These are phyloP conservation scores for Elsinoe ampelina DNA, from an alignment of 2,329 filamentous ascomycete species.

Conservation along the genomic window DNA sequence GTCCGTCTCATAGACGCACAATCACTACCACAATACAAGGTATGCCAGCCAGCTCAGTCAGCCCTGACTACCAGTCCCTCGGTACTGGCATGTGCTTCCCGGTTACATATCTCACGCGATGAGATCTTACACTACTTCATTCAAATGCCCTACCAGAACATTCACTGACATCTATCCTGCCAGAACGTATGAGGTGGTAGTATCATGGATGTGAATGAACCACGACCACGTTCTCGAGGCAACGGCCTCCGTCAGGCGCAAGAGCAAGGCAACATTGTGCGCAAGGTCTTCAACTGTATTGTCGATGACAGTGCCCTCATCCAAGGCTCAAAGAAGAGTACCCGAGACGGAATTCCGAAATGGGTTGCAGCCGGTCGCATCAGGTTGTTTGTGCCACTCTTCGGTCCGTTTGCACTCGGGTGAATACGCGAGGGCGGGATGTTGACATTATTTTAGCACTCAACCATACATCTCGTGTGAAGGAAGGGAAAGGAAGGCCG, in stretches of 20 bases:
- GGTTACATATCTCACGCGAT: not conserved
- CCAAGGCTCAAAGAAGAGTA: constrained; percentile 43
- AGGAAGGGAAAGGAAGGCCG: constrained; percentile 15
- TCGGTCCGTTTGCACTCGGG: constrained; percentile 32
- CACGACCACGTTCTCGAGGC: constrained; percentile 7
- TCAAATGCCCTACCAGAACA: not conserved
- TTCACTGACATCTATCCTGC: not conserved
- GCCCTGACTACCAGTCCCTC: not conserved
- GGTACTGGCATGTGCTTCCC: not conserved
- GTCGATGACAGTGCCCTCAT: constrained; percentile 44
- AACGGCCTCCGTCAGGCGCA: constrained; percentile 4
- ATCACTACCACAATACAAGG: constrained; percentile 2
- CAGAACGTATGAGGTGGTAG: constrained; percentile 8
- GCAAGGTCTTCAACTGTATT: constrained; percentile 46
- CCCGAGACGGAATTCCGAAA: constrained; percentile 43
- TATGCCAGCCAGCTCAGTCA: not conserved
- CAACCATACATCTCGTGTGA: constrained; percentile 15
- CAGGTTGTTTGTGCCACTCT: constrained; percentile 42
- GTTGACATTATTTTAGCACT: constrained; percentile 14
- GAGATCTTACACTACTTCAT: not conserved
- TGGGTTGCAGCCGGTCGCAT: constrained; percentile 43
- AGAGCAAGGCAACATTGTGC: constrained; percentile 16
- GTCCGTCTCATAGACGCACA: not conserved
- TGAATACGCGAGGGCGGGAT: not conserved
- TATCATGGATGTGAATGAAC: constrained; percentile 6